Base-by-base conservation (phyloP, 2,329 filamentous ascomycete genomes). In the Verticillium klebahnii region DNA sequence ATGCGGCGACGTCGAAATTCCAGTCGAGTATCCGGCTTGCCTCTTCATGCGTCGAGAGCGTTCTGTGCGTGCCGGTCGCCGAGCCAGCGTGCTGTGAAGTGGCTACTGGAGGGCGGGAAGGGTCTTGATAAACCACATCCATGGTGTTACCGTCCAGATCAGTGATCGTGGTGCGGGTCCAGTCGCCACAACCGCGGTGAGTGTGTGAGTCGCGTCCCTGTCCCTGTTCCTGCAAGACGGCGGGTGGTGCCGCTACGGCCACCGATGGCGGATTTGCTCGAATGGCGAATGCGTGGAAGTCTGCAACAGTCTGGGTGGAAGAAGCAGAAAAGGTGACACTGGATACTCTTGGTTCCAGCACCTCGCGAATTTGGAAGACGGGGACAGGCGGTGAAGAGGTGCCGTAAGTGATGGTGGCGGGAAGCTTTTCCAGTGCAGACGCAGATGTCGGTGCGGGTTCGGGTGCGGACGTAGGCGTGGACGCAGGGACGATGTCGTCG, bases 81-180 rank as follows among this genome's bases (percentile, higher is more conserved):
- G 74, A 71, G 25, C 74, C 73, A 37, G 62, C 66, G 65, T 77
- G 73, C 60, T 71, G 67, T 6, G 74, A 66, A 31, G 73, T 68
- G 58, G 78, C 76, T 56, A 66, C 65, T 45, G 67, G 61, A 45
- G 64, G 63, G n/a, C 62, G 73, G 45, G 73, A 70, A 14, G 73
- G 72, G 9, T 80, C 45, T 25, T 52, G 80, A 72, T 87, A 90
- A 58, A 93, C 85, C 34, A 91, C 89, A 71, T 95, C 91, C 71
- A 96, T 87, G 68, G 85, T 90, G 77, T 96, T 96, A 58, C 91
- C 91, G 77, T 96, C 92, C 60, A 91, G 83, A 74, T 96, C 92
- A 63, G 87, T 83, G 50, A 92, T 87, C 81, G 78, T 85, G 79
- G 75, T 84, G 77, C 69, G 74, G 67, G 68, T 75, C 65, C 75